A percentile compares a stretch with the other conserved stretches of the same genome.
Conservation (phyloP, 495 filamentous ascomycete genomes). For the Penicillium subrubescens region DNA sequence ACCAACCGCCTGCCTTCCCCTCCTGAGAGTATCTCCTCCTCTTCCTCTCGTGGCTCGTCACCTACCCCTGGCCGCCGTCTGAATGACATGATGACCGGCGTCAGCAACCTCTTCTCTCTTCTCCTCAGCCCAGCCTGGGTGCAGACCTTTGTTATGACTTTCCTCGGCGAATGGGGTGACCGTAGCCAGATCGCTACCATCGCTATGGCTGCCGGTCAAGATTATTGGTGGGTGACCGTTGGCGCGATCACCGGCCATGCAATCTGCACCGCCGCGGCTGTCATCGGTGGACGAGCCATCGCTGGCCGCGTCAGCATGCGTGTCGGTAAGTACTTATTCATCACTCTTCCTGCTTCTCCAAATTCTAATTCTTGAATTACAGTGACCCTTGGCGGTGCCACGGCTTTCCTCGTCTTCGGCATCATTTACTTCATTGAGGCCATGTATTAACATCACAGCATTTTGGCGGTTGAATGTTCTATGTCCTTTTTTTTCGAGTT, state of each 20-base stretch:
- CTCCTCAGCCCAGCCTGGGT: constrained; percentile 96
- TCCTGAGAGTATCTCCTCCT: constrained; percentile 56
- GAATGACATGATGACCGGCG: constrained; percentile 54
- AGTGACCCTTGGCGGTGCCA: constrained; percentile 96
- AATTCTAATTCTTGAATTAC: constrained; percentile 21
- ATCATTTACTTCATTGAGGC: constrained; percentile 88
- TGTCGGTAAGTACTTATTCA: constrained; percentile 73
- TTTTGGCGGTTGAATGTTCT: constrained; percentile 16
- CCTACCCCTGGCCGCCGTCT: constrained; percentile 46
- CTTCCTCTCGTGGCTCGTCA: constrained; percentile 60
- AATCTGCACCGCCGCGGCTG: constrained; percentile 89
- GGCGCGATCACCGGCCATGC: constrained; percentile 87
- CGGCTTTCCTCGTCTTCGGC: constrained; percentile 87
- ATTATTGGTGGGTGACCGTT: constrained; percentile 98
- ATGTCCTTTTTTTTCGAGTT: constrained; percentile 12
- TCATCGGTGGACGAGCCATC: constrained; percentile 88
- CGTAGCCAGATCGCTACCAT: constrained; percentile 98
- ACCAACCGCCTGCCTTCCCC: constrained; percentile 55
- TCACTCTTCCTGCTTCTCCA: not conserved
- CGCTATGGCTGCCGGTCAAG: constrained; percentile 96
- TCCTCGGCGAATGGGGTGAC: constrained; percentile 97
- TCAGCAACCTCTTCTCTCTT: constrained; percentile 85
- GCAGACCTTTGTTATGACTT: constrained; percentile 98
- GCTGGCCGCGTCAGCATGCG: constrained; percentile 93
- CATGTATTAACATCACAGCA: constrained; percentile 49